Base-by-base conservation (phyloP, 1,284 basidiomycete genomes). In the Leccinum subspadiceum region DNA sequence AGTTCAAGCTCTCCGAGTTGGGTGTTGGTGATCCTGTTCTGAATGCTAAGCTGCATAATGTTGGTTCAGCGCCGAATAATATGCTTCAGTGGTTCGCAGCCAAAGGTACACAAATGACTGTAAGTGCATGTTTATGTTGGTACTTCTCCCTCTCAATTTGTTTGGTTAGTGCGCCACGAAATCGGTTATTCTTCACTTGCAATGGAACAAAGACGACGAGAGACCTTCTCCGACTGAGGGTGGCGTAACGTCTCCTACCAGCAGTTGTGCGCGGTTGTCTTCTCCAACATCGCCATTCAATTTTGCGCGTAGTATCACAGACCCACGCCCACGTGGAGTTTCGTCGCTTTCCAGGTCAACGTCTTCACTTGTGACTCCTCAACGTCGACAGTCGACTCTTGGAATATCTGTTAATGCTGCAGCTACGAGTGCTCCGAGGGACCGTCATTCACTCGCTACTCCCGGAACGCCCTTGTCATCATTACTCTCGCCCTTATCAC, bases 21-120 rank as follows among this genome's bases (percentile, higher is more conserved):
- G 89, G 87, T n/a, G 84, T 77, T 0, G 73, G 81, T 1, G 86
- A 93, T 71, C 84, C 87, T 26, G 77, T 83, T 29, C 69, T 89
- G 63, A 85, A 81, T 64, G 73, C 85, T 3, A 87, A 85, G 66
- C 71, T 94, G 62, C 83, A 83, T 67, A 85, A 90, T 66, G 86
- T 94, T 10, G 92, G 92, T 2, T 73, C 82, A 33, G 89, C 90
- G 0, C 84, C 89, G 20, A 89, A 92, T 68, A 92, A 91, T 70
- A 92, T 91, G 90, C 78, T 92, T 6, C 91, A 93, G 84, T 93
- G 93, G 93, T 95, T 96, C 69, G 92, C 92, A 5, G 93, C 93
- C 0, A 93, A 95, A 66, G 92, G 92, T 1, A 86, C 87, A 13
- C 90, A 93, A 68, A 93, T 96, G 88, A 94, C 93, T 22, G 92